phyloP scores from a whole-genome alignment of 75 land plant genomes.

The Cupressus sempervirens region DNA sequence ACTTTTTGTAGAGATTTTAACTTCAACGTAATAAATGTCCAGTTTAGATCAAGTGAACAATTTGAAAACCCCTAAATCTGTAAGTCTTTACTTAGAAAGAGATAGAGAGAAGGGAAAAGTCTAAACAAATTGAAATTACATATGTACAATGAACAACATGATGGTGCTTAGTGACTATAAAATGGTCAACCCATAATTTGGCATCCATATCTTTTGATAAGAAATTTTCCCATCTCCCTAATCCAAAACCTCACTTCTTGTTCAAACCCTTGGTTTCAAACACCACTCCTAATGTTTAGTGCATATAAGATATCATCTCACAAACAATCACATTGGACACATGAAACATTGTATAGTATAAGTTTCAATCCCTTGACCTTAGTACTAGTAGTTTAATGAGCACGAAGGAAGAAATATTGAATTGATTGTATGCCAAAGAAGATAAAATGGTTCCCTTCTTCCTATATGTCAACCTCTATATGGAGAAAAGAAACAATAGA shows the following conservation, averaged over 20 bases:
- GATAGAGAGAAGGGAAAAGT: not conserved
- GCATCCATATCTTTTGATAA: conserved; percentile 23
- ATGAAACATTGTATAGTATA: not conserved
- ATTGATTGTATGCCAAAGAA: not conserved
- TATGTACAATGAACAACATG: conserved; percentile 21
- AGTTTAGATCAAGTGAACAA: not conserved
- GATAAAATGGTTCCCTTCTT: not conserved
- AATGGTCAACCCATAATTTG: conserved; percentile 35
- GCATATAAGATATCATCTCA: not conserved
- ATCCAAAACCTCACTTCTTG: not conserved
- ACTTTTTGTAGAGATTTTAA: not conserved
- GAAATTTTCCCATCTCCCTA: not conserved
- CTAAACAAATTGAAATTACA: not conserved
- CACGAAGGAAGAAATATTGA: too few species aligned
- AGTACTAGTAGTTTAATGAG: not conserved
- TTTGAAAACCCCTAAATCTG: not conserved
- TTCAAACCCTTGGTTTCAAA: not conserved
- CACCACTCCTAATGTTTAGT: not conserved
- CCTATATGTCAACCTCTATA: not conserved
- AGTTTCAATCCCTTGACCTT: conserved; percentile 3
- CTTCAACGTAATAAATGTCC: not conserved
- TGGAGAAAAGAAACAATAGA: too few species aligned
- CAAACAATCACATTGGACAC: not conserved
- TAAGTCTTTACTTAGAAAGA: not conserved
- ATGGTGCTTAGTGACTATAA: conserved; percentile 30